These are phyloP conservation scores for Ceriops tagal DNA, from an alignment of 345 rosid species.

Conservation along the genomic window DNA sequence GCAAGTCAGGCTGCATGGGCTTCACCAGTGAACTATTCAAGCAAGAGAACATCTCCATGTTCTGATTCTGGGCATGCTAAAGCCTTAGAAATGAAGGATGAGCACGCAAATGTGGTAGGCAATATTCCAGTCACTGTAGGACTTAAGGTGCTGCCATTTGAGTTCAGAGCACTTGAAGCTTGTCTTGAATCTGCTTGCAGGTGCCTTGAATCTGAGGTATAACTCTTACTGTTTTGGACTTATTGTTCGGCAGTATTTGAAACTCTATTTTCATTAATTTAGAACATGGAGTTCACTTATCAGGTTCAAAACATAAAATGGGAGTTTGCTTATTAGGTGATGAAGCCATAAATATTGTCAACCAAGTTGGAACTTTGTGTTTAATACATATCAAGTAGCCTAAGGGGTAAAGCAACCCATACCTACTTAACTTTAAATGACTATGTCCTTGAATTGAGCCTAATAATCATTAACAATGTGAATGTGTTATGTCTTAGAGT, in stretches of 20 bases:
- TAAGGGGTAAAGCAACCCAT: too few species aligned
- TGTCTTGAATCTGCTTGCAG: conserved; percentile 72
- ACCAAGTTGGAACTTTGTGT: too few species aligned
- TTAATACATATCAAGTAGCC: too few species aligned
- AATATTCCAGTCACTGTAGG: conserved; percentile 7
- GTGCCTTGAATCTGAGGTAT: conserved; percentile 72
- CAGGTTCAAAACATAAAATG: too few species aligned
- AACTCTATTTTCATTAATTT: background rate
- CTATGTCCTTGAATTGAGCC: too few species aligned
- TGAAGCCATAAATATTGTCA: too few species aligned
- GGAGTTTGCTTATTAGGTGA: too few species aligned
- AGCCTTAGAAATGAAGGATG: conserved; percentile 1
- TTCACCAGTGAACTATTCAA: background rate
- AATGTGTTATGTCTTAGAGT: too few species aligned
- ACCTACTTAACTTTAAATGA: too few species aligned
- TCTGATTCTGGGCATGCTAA: background rate
- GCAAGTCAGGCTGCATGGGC: background rate
- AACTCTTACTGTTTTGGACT: background rate
- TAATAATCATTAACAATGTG: too few species aligned
- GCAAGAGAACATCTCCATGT: background rate
- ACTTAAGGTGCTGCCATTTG: conserved; percentile 55
- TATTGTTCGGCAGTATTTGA: background rate
- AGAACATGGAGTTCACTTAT: background rate
- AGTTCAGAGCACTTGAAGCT: conserved; percentile 71
- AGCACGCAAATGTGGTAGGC: background rate